A percentile compares a stretch with the other conserved stretches of the same genome.
phyloP scores from a whole-genome alignment of 75 land plant species.

The Pinus albicaulis region DNA sequence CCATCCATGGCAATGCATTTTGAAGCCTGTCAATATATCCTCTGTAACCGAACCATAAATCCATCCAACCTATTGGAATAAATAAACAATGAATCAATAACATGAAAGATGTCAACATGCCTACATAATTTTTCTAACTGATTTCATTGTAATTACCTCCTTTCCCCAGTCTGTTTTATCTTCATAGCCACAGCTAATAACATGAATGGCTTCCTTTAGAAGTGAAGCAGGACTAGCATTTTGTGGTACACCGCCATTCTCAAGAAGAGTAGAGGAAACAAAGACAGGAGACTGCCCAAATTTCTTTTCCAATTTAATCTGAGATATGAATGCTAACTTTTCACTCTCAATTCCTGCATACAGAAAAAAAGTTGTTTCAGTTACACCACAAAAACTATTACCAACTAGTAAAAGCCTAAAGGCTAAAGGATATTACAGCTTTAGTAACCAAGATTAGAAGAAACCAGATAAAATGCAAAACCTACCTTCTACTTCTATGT shows the following conservation, averaged over 20 bases:
- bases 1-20: slow-evolving; percentile 93
- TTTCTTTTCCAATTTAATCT: slow-evolving; percentile 63
- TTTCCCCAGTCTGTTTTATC: slow-evolving; percentile 91
- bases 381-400: too few species aligned
- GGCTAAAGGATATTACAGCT: too few species aligned
- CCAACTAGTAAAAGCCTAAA: too few species aligned
- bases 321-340: slow-evolving; percentile 28
- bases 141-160: slow-evolving; percentile 35
- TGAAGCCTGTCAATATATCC: slow-evolving; percentile 83
- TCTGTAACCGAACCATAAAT: slow-evolving; percentile 71
- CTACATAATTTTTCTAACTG: too few species aligned
- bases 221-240: slow-evolving; percentile 66
- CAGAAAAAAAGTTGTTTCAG: too few species aligned
- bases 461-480: slow-evolving; percentile 1
- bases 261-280: slow-evolving; percentile 66
- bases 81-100: not conserved
- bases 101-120: not conserved
- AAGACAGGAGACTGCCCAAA: slow-evolving; percentile 86
- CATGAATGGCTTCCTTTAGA: slow-evolving; percentile 85
- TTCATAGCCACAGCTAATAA: slow-evolving; percentile 84
- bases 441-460: not conserved
- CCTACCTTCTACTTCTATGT: slow-evolving; percentile 43
- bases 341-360: slow-evolving; percentile 47
- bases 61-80: slow-evolving; percentile 61
- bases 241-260: slow-evolving; percentile 62